A percentile compares a stretch with the other conserved stretches of the same genome.
Evolutionary conservation across 2,329 filamentous ascomycete species (phyloP).

Genomic region (Colletotrichum brevisporum): DNA sequence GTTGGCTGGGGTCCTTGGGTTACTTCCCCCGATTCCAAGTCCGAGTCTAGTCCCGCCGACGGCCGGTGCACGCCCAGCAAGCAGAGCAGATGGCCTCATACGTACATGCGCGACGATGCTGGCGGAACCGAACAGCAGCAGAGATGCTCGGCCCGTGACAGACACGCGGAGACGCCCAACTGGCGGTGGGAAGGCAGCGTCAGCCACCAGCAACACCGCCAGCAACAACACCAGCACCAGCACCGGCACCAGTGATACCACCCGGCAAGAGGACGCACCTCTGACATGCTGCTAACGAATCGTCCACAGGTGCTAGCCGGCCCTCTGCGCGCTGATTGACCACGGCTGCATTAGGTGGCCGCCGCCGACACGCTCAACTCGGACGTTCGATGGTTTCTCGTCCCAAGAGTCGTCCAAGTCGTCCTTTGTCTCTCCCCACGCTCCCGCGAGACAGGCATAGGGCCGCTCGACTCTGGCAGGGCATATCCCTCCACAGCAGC

Average conservation of each 20-base stretch:
- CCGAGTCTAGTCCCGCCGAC: conserved; percentile 21
- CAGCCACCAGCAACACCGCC: neutral
- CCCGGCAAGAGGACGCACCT: conserved; percentile 4
- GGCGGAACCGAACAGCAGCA: conserved; percentile 8
- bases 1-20: neutral
- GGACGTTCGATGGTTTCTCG: conserved; percentile 45
- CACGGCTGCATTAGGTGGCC: conserved; percentile 55
- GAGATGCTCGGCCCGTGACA: conserved; percentile 21
- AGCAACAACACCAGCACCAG: neutral
- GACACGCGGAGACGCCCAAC: conserved; percentile 10
- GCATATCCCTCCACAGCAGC: conserved; percentile 37
- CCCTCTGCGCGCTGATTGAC: conserved; percentile 47
- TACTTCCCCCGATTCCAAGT: conserved; percentile 5
- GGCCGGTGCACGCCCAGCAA: conserved; percentile 23
- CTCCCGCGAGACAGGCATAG: conserved; percentile 25
- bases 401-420: conserved; percentile 6
- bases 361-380: conserved; percentile 52
- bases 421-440: conserved; percentile 18
- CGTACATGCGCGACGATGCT: conserved; percentile 23
- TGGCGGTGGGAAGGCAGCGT: conserved; percentile 20
- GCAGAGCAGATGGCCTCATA: conserved; percentile 31
- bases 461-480: conserved; percentile 46
- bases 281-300: conserved; percentile 30
- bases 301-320: conserved; percentile 20
- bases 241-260: conserved; percentile 1